Percentiles rank a stretch among this genome's conserved stretches.
phyloP scores from a whole-genome alignment of 768 basidiomycete genomes.

The Lactarius indigo region DNA sequence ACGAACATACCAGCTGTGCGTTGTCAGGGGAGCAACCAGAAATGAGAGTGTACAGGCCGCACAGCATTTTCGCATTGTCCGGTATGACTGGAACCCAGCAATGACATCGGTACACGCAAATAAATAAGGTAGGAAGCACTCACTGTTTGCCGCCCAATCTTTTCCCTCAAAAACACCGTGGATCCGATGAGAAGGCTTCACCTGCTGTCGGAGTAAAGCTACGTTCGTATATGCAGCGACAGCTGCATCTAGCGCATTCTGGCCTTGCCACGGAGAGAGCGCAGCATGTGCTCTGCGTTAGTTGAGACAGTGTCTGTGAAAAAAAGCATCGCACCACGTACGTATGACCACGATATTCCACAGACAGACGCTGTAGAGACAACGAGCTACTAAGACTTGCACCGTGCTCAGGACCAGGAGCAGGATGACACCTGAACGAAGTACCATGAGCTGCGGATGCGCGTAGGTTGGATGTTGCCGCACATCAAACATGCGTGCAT shows the following conservation, averaged over 20 bases:
- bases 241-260: conserved; percentile 83
- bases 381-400: conserved; percentile 63
- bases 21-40: neutral
- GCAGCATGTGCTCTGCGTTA: conserved; percentile 65
- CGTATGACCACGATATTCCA: conserved; percentile 76
- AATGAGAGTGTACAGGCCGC: conserved; percentile 26
- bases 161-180: conserved; percentile 77
- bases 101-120: neutral
- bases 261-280: conserved; percentile 80
- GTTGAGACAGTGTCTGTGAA: neutral
- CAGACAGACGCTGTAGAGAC: conserved; percentile 54
- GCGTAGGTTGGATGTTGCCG: conserved; percentile 17
- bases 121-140: conserved; percentile 22
- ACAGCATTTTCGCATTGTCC: conserved; percentile 73
- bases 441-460: neutral
- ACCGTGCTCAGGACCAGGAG: conserved; percentile 68
- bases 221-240: conserved; percentile 80
- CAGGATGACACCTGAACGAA: conserved; percentile 68
- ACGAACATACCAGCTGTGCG: conserved; percentile 62
- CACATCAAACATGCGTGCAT: conserved; percentile 80
- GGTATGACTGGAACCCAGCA: conserved; percentile 60
- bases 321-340: conserved; percentile 30
- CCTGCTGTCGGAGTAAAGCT: conserved; percentile 76
- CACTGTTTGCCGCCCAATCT: conserved; percentile 74
- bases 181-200: conserved; percentile 70